A percentile compares a stretch with the other conserved stretches of the same genome.
phyloP scores from a whole-genome alignment of 345 rosid species.

The Euclidium syriacum region DNA sequence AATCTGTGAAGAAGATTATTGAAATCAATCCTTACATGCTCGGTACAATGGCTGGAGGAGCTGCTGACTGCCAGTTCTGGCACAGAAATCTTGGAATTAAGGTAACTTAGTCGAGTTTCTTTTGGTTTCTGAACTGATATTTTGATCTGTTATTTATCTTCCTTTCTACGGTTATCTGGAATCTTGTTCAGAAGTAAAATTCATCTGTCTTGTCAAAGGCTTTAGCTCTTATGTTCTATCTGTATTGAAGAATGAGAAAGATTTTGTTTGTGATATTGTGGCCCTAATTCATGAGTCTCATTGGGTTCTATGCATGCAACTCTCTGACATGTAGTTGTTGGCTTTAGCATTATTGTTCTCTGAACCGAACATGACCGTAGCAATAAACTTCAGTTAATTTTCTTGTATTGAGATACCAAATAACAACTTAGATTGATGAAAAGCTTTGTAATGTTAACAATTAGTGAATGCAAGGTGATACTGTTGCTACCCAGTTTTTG shows the following conservation, averaged over 20 bases:
- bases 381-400: background rate
- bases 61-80: slow-evolving; percentile 98
- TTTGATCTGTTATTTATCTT: background rate
- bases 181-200: background rate
- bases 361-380: background rate
- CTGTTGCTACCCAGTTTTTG: background rate
- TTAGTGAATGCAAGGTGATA: background rate
- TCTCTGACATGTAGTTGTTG: background rate
- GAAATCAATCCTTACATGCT: slow-evolving; percentile 95
- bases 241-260: background rate
- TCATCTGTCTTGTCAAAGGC: background rate
- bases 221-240: background rate
- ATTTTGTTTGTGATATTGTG: background rate
- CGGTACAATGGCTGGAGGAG: slow-evolving; percentile 98
- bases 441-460: background rate
- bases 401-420: background rate
- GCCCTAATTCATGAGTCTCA: background rate
- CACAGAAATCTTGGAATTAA: slow-evolving; percentile 90
- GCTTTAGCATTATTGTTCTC: background rate
- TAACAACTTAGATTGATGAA: background rate
- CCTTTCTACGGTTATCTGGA: background rate
- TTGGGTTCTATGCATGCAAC: background rate
- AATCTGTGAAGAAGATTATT: slow-evolving; percentile 88
- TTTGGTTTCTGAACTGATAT: background rate
- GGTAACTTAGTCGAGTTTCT: slow-evolving; percentile 33